Conservation (phyloP, 129 eudicot genomes). For the Helianthus tuberosus region DNA sequence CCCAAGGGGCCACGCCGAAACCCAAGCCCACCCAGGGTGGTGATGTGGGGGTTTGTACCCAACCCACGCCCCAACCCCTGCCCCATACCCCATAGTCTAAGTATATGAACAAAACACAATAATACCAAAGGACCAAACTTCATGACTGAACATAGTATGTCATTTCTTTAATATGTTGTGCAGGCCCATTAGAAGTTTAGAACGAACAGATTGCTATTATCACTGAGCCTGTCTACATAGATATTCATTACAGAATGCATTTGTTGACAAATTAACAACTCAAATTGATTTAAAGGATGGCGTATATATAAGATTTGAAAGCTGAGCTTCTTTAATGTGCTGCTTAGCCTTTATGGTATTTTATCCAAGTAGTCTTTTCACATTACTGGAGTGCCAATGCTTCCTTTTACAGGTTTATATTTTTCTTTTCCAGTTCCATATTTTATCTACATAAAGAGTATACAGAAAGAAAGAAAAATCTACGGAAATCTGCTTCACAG, state of each 20-base stretch:
- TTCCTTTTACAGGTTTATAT: not conserved
- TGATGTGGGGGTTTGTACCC: no score
- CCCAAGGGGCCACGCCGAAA: no score
- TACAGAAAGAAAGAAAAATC: not conserved
- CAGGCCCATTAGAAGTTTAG: constrained; percentile 2
- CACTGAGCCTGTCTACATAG: constrained; percentile 1
- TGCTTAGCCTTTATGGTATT: not conserved
- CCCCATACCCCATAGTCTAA: no score
- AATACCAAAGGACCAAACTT: not conserved
- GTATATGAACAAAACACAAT: not conserved
- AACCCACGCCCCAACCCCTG: no score
- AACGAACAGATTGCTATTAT: constrained; percentile 3
- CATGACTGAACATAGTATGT: constrained; percentile 13
- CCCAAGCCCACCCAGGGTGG: no score
- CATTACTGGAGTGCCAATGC: not conserved
- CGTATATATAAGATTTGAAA: not conserved
- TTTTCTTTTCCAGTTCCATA: not conserved
- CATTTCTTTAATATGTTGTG: not conserved
- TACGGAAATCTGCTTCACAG: not conserved
- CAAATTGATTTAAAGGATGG: constrained; percentile 1
- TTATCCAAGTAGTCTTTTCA: constrained; percentile 2
- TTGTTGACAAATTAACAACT: not conserved
- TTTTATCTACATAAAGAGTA: not conserved
- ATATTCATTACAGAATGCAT: not conserved
- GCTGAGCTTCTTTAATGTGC: not conserved